Evolutionary conservation across 2,329 filamentous ascomycete species (phyloP).

Genomic region (Diplodia mutila): DNA sequence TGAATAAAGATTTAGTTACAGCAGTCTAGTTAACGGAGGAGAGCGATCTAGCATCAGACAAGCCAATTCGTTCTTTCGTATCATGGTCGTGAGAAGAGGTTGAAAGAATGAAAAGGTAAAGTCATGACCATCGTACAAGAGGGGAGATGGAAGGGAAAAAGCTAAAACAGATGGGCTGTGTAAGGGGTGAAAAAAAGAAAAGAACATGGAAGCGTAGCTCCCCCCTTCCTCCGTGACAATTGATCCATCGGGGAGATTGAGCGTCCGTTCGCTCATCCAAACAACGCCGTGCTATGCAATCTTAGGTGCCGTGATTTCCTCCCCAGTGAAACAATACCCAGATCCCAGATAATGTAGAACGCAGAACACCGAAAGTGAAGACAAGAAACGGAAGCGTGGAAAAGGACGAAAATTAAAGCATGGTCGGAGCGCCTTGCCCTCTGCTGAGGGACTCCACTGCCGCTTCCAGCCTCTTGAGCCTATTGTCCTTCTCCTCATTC

Average conservation of each 20-base stretch:
- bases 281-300: conserved; percentile 24
- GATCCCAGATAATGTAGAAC: not conserved
- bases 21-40: conserved; percentile 1
- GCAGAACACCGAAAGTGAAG: conserved; percentile 1
- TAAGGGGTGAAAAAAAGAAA: not conserved
- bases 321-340: not conserved
- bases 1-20: not conserved
- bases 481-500: conserved; percentile 47
- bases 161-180: not conserved
- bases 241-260: not conserved
- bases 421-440: conserved; percentile 11
- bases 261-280: conserved; percentile 9
- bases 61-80: conserved; percentile 4
- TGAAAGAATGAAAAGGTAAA: not conserved
- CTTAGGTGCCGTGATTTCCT: not conserved
- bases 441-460: conserved; percentile 31
- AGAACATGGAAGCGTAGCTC: not conserved
- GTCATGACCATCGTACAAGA: conserved; percentile 23
- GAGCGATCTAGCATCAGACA: conserved; percentile 5
- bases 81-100: conserved; percentile 6
- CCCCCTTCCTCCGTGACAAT: not conserved
- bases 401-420: not conserved
- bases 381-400: not conserved
- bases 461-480: conserved; percentile 41
- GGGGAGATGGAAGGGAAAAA: not conserved